A percentile compares a stretch with the other conserved stretches of the same genome.
These are phyloP conservation scores for Colletotrichum sansevieriae DNA, from an alignment of 2,329 filamentous ascomycete genomes.

Conservation along the genomic window DNA sequence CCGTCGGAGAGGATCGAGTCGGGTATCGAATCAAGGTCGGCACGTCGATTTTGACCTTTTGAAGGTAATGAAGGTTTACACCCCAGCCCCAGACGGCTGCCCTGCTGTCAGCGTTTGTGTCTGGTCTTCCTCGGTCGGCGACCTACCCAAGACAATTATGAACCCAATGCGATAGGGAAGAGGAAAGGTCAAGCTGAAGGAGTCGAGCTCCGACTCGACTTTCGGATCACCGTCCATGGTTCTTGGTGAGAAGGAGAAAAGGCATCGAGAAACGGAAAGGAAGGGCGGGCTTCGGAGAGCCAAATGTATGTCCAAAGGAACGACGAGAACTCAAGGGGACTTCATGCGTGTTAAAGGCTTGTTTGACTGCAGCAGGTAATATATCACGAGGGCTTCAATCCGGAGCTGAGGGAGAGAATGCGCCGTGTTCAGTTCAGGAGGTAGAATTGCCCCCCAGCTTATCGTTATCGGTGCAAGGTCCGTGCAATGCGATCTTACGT, in stretches of 20 bases:
- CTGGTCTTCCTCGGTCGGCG: slow-evolving; percentile 1
- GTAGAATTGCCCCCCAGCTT: slow-evolving; percentile 29
- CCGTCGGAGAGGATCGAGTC: slow-evolving; percentile 75
- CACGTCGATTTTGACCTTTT: slow-evolving; percentile 85
- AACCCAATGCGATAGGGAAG: slow-evolving; percentile 91
- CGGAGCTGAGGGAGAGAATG: slow-evolving; percentile 19
- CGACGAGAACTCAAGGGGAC: slow-evolving; percentile 29
- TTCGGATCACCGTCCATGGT: slow-evolving; percentile 80
- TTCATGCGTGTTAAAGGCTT: neutral
- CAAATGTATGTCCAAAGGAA: slow-evolving; percentile 25
- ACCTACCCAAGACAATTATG: slow-evolving; percentile 84
- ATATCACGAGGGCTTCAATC: slow-evolving; percentile 12
- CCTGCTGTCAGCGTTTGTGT: slow-evolving; percentile 26
- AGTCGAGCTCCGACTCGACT: slow-evolving; percentile 80
- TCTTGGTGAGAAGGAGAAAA: slow-evolving; percentile 42
- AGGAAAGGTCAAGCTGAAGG: slow-evolving; percentile 88
- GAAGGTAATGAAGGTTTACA: slow-evolving; percentile 89
- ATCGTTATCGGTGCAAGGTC: slow-evolving; percentile 37
- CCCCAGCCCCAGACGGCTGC: slow-evolving; percentile 96
- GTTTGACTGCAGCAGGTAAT: neutral
- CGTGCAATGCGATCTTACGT: slow-evolving; percentile 19
- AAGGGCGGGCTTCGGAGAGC: slow-evolving; percentile 31
- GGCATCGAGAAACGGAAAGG: slow-evolving; percentile 35
- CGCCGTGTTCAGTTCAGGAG: slow-evolving; percentile 27
- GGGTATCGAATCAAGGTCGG: slow-evolving; percentile 90